phyloP scores from a whole-genome alignment of 352 stramenopile species.

The Phytophthora chlamydospora region DNA sequence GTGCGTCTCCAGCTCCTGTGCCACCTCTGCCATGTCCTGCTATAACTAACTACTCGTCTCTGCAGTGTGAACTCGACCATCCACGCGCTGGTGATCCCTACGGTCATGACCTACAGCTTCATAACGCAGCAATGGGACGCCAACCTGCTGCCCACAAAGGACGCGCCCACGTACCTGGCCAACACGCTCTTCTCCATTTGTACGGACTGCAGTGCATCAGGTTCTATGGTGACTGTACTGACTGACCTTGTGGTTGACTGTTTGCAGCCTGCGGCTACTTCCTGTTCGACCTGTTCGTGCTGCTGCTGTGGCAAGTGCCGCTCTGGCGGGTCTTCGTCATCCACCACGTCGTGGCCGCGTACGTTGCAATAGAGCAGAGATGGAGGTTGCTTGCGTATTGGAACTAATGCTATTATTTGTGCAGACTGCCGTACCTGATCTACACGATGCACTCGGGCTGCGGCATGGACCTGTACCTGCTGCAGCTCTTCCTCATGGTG shows the following conservation, averaged over 20 bases:
- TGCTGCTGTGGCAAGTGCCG: conserved; percentile 73
- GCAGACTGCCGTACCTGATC: conserved; percentile 81
- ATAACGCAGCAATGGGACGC: conserved; percentile 67
- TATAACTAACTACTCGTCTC: conserved; percentile 5
- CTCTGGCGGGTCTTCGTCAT: conserved; percentile 81
- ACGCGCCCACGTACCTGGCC: conserved; percentile 49
- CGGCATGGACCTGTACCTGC: conserved; percentile 75
- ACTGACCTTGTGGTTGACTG: neutral
- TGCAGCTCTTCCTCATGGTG: conserved; percentile 86
- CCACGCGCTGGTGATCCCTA: conserved; percentile 70
- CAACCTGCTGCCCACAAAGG: conserved; percentile 60
- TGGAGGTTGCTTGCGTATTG: neutral
- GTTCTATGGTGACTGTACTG: neutral
- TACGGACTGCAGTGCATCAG: conserved; percentile 34
- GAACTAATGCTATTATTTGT: conserved; percentile 4
- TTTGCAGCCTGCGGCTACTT: conserved; percentile 82
- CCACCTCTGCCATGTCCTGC: neutral
- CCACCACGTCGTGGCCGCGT: conserved; percentile 83
- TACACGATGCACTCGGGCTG: conserved; percentile 82
- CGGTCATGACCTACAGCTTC: conserved; percentile 69
- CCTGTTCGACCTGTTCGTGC: conserved; percentile 78
- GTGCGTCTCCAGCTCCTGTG: conserved; percentile 33
- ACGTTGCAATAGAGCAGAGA: conserved; percentile 31
- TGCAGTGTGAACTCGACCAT: conserved; percentile 82
- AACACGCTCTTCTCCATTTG: conserved; percentile 80